These are phyloP conservation scores for Dipsacomyces acuminosporus DNA, from an alignment of 371 early-diverging fungal genomes.

Conservation along the genomic window DNA sequence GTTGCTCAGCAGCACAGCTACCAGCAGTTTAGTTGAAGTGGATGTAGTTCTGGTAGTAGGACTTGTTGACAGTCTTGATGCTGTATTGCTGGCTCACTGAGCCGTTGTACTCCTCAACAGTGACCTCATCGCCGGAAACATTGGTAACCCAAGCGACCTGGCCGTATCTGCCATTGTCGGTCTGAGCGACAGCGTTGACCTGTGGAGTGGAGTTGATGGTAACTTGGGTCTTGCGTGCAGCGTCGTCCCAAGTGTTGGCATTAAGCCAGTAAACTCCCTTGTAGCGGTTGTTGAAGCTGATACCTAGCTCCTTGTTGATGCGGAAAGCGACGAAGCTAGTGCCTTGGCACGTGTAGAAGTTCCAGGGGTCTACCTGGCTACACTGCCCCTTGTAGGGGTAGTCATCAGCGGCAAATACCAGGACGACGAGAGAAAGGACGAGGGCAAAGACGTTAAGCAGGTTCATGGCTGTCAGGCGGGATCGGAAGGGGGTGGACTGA, in stretches of 20 bases:
- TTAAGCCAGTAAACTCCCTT: conserved; percentile 27
- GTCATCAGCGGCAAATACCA: too few relatives aligned
- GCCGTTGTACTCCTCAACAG: not conserved
- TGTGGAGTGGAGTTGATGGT: conserved; percentile 21
- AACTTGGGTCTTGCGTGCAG: conserved; percentile 21
- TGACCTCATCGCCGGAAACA: not conserved
- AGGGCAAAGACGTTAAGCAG: too few relatives aligned
- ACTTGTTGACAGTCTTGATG: too few relatives aligned
- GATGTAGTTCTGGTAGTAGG: too few relatives aligned
- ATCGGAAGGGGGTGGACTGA: too few relatives aligned
- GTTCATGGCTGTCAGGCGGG: too few relatives aligned
- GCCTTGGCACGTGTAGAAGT: conserved; percentile 26
- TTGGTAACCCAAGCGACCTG: not conserved
- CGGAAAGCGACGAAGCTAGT: conserved; percentile 21
- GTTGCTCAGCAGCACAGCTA: too few relatives aligned
- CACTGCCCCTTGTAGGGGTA: not conserved
- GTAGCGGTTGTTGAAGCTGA: conserved; percentile 32
- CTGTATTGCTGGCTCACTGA: too few relatives aligned
- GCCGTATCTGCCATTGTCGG: conserved; percentile 12
- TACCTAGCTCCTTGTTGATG: conserved; percentile 24
- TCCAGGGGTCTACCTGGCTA: conserved; percentile 5
- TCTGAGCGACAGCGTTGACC: conserved; percentile 22
- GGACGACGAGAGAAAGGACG: too few relatives aligned
- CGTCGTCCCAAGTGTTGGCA: conserved; percentile 23
- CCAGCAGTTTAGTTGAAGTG: too few relatives aligned